Evolutionary conservation across 139 green algal genomes (phyloP).

Genomic region (Helicosporidium sp.): DNA sequence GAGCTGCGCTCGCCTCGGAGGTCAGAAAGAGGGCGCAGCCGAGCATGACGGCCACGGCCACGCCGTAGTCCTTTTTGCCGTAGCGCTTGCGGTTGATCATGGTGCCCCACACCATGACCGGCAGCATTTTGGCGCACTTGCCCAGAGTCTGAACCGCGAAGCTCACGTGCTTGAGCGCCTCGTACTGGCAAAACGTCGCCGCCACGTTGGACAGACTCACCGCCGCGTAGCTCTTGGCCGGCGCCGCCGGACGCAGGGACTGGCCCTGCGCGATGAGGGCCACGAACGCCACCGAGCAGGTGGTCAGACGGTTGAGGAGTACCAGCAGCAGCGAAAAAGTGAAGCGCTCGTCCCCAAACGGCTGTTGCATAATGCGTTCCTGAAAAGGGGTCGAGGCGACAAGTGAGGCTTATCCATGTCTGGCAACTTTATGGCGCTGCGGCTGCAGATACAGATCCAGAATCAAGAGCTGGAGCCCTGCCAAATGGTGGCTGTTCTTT

Average conservation of each 20-base stretch:
- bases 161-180: conserved; percentile 88
- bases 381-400: conserved; percentile 23
- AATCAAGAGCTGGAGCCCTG: too few species aligned
- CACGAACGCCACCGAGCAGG: conserved; percentile 31
- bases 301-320: conserved; percentile 79
- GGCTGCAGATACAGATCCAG: too few species aligned
- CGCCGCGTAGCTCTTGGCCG: conserved; percentile 41
- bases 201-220: conserved; percentile 80
- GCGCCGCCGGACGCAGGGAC: conserved; percentile 29
- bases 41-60: conserved; percentile 53
- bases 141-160: conserved; percentile 86
- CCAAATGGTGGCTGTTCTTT: too few species aligned
- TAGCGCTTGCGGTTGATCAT: conserved; percentile 78
- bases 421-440: too few species aligned
- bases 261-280: conserved; percentile 26
- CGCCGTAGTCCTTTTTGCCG: conserved; percentile 47
- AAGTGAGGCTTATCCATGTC: too few species aligned
- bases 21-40: conserved; percentile 74
- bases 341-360: conserved; percentile 52
- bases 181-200: conserved; percentile 93
- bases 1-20: too few species aligned
- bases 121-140: conserved; percentile 95
- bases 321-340: conserved; percentile 83
- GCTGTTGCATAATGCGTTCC: conserved; percentile 80
- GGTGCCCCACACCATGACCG: conserved; percentile 92